Evolutionary conservation across 2,329 filamentous ascomycete species (phyloP).

Genomic region (Emericellopsis cladophorae): DNA sequence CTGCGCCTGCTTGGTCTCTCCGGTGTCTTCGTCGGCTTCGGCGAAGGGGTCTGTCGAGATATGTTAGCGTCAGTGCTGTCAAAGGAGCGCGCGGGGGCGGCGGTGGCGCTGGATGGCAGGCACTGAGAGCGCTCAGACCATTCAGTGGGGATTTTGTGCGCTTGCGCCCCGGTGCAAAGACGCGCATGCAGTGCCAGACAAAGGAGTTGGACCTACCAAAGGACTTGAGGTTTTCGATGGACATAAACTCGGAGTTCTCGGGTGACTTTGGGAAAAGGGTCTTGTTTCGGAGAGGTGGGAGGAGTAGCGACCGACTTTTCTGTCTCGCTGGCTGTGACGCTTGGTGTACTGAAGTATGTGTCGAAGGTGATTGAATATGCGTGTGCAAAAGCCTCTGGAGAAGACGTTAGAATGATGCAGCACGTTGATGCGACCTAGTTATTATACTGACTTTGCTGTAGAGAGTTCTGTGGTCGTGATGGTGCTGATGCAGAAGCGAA

Average conservation of each 20-base stretch:
- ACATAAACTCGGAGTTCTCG: conserved; percentile 80
- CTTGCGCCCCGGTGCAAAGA: background rate
- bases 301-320: conserved; percentile 2
- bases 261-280: conserved; percentile 42
- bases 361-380: background rate
- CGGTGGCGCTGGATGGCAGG: background rate
- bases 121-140: background rate
- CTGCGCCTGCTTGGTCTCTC: conserved; percentile 88
- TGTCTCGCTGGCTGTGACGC: conserved; percentile 1
- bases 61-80: background rate
- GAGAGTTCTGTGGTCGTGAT: too few relatives aligned
- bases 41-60: conserved; percentile 83
- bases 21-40: conserved; percentile 99
- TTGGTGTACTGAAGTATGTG: background rate
- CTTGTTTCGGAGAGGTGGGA: conserved; percentile 11
- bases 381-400: background rate
- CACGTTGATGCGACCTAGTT: too few relatives aligned
- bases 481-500: background rate
- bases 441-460: too few relatives aligned
- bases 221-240: conserved; percentile 97
- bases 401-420: background rate
- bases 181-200: background rate
- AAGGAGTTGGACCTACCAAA: conserved; percentile 53
- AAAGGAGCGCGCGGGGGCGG: background rate
- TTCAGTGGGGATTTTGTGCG: conserved; percentile 1